phyloP scores from a whole-genome alignment of 1,139 yeast genomes.

The Chernovozyma sophiae-reginae region DNA sequence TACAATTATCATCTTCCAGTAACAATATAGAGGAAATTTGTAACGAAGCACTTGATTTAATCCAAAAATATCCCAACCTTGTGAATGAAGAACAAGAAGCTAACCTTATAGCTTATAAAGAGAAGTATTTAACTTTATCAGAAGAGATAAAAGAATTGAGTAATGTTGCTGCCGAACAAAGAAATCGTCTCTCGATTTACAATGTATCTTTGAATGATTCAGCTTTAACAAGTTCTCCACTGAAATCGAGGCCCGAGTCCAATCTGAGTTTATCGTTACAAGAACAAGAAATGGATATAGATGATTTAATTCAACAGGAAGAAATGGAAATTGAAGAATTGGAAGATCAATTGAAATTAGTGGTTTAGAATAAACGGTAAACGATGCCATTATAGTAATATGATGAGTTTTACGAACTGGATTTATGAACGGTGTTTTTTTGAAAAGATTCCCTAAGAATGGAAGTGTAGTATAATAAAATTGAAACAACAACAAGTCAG shows the following conservation, averaged over 20 bases:
- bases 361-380: background rate
- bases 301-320: conserved; percentile 28
- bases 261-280: conserved; percentile 5
- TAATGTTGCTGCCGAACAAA: conserved; percentile 24
- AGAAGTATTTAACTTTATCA: conserved; percentile 18
- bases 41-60: conserved; percentile 16
- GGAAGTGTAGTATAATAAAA: too few relatives aligned
- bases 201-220: conserved; percentile 22
- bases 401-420: too few relatives aligned
- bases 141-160: conserved; percentile 28
- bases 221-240: conserved; percentile 7
- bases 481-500: too few relatives aligned
- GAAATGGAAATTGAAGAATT: conserved; percentile 31
- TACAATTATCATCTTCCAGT: background rate
- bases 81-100: conserved; percentile 21
- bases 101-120: conserved; percentile 18
- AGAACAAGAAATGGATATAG: conserved; percentile 23
- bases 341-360: conserved; percentile 14
- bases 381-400: background rate
- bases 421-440: background rate
- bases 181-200: conserved; percentile 22
- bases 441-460: too few relatives aligned
- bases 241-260: conserved; percentile 1
- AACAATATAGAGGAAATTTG: conserved; percentile 18
- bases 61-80: conserved; percentile 27